phyloP scores from a whole-genome alignment of 2,329 filamentous ascomycete species.

The Fusarium udum region DNA sequence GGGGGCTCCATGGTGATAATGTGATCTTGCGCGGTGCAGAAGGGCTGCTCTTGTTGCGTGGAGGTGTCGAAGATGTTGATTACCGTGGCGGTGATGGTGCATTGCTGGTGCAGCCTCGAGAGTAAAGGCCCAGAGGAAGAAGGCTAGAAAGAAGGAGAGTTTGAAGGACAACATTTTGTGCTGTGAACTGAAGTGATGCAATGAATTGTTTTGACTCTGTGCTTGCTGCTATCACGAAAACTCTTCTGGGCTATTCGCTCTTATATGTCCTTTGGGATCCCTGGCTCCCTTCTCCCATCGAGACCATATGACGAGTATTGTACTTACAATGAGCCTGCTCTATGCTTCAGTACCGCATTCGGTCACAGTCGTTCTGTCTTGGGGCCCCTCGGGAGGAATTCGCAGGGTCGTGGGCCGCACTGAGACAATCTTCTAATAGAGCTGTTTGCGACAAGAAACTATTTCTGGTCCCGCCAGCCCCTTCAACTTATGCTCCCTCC shows the following conservation, averaged over 20 bases:
- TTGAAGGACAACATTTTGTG: slow-evolving; percentile 33
- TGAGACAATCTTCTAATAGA: slow-evolving; percentile 30
- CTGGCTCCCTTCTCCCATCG: slow-evolving; percentile 22
- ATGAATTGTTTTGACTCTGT: slow-evolving; percentile 2
- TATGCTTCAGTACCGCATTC: slow-evolving; percentile 18
- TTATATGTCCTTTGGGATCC: slow-evolving; percentile 31
- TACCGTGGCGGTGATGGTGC: slow-evolving; percentile 35
- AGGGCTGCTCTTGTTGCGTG: slow-evolving; percentile 51
- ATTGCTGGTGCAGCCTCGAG: slow-evolving; percentile 41
- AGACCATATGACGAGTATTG: slow-evolving; percentile 25
- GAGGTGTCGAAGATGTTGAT: slow-evolving; percentile 23
- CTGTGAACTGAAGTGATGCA: neutral
- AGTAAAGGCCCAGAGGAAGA: slow-evolving; percentile 38
- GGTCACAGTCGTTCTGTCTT: neutral
- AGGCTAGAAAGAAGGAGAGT: slow-evolving; percentile 27
- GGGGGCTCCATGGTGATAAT: neutral
- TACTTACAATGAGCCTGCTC: neutral
- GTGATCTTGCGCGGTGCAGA: slow-evolving; percentile 21
- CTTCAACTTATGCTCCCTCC: slow-evolving; percentile 25
- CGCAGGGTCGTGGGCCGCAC: slow-evolving; percentile 18
- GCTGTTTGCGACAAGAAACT: slow-evolving; percentile 22
- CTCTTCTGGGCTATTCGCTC: slow-evolving; percentile 1
- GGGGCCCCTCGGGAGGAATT: slow-evolving; percentile 18
- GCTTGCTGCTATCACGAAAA: neutral
- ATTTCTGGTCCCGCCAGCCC: slow-evolving; percentile 30